These are phyloP conservation scores for Vitis rotundifolia DNA, from an alignment of 164 flowering plant genomes.

Conservation along the genomic window DNA sequence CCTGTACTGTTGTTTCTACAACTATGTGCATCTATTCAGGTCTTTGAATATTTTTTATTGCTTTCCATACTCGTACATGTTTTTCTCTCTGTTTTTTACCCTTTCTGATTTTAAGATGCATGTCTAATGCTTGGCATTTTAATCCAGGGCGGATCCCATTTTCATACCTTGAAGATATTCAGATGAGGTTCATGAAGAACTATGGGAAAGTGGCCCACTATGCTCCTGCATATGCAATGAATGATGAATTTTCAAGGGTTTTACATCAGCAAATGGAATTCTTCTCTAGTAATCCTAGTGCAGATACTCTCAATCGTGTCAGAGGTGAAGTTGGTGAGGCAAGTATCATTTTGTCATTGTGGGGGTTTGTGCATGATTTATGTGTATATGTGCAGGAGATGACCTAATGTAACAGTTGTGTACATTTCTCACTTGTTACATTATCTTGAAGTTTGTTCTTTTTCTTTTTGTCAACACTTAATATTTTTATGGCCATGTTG, in stretches of 20 bases:
- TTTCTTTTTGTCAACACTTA: background rate
- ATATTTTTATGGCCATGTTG: background rate
- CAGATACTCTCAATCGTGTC: slow-evolving; percentile 86
- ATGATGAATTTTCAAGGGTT: slow-evolving; percentile 96
- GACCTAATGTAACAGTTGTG: background rate
- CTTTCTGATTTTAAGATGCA: background rate
- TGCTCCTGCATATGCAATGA: slow-evolving; percentile 97
- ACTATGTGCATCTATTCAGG: too few relatives aligned
- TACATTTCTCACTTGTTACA: background rate
- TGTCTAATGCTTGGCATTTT: slow-evolving; percentile 2
- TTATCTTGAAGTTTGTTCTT: background rate
- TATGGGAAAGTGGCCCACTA: slow-evolving; percentile 81
- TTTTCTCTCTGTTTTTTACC: background rate
- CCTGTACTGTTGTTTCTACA: too few relatives aligned
- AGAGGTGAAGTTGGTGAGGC: slow-evolving; percentile 97
- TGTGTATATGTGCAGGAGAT: background rate
- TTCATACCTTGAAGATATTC: slow-evolving; percentile 92
- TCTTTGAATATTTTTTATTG: background rate
- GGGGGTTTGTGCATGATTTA: background rate
- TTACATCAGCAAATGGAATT: slow-evolving; percentile 98
- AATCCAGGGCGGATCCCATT: slow-evolving; percentile 89
- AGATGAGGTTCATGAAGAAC: slow-evolving; percentile 96
- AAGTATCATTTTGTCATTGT: slow-evolving; percentile 26
- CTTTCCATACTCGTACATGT: background rate
- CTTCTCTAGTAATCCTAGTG: slow-evolving; percentile 89